Base-by-base conservation (phyloP, 78 protist genomes). In the Dictyostelium capitatum region DNA sequence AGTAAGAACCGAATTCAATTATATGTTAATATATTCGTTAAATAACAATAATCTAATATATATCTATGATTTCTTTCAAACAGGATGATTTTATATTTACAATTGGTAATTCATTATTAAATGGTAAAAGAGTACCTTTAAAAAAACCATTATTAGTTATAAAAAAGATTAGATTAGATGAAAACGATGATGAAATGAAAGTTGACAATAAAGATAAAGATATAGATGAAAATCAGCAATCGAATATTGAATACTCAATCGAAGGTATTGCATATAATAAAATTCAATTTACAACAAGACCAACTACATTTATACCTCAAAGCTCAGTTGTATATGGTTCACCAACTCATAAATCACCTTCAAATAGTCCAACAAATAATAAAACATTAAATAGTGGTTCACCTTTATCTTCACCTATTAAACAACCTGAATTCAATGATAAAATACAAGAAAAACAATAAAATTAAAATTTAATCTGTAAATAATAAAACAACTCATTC, bases 121-220 rank as follows among this genome's bases (percentile, higher is more conserved):
- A 19, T 5, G 83, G 83, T 19, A 79, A 79, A 37, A 59, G 59
- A 20, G 72, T 54, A 56, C 53, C 70, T 32, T 54, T 79, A 54
- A 79, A 79, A 10, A 79, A 79, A 54, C 83, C 83, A n/a, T 54
- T 79, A 20, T 79, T 79, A 6, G 83, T 79, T 17, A 79, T 79
- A 7, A 79, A 56, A 79, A 79, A 79, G 25, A n/a, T 9, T 12
- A 51, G 15, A 19, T 50, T n/a, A 17, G 32, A 30, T 79, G 47
- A 56, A 15, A 17, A 30, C 17, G 12, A 10, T 78, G 15, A 78
- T 51, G 67, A 41, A n/a, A 57, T 11, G 12, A 54, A 10, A 11
- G 3, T 4, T 0, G 59, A 20, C 10, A 65, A 77, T 50, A 25
- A 4, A 3, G n/a, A 11, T 48, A 46, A 54, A 6, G 32, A 48